Evolutionary conservation across 2,329 filamentous ascomycete species (phyloP), one percentile per base, ranked within the genome.

Genomic region (Penicillium fuscoglaucum): DNA sequence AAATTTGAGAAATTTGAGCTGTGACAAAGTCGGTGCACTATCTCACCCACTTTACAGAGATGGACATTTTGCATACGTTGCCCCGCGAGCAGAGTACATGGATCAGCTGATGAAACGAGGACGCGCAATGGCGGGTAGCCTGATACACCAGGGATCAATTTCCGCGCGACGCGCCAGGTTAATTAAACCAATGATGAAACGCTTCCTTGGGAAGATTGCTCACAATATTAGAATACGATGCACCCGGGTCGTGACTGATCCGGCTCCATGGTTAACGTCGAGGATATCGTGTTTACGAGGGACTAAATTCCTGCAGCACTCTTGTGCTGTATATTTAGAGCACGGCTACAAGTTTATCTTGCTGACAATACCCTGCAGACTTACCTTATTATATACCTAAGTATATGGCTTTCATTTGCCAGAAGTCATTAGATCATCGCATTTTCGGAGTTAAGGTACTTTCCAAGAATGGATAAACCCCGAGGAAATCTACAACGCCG

Each of bases 401-500:
- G 31, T 33, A 33, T 33, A 17, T 13, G 17, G 6, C 26, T 46
- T 10, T 24, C 15, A 35, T 24, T 48, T 10, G 19, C 29, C 13
- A 26, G 6, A 48, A 29, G 8, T 41, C 24, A 33, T 43, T 10
- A 29, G 28, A 55, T 52, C 37, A n/a, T 24, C 26, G 35, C 7
- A 4, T 19, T 13, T 17, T 46, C 57, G 57, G 59, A 61, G 52
- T 51, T 60, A 52, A 56, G 47, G 8, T 6, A 37, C 5, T 17
- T 54, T 35, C 59, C 59, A 26, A 24, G 53, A 62, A 39, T 49
- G 56, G 56, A 35, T 19, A 35, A 49, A 44, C 19, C 15, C 53
- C 58, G 55, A 49, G 35, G n/a, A 2, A 33, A 52, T 21, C 37
- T 48, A 46, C 17, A 37, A 29, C 39, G 52, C 59, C 61, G 62